Conservation (phyloP, 2,329 filamentous ascomycete species). For the Neonectria ditissima region DNA sequence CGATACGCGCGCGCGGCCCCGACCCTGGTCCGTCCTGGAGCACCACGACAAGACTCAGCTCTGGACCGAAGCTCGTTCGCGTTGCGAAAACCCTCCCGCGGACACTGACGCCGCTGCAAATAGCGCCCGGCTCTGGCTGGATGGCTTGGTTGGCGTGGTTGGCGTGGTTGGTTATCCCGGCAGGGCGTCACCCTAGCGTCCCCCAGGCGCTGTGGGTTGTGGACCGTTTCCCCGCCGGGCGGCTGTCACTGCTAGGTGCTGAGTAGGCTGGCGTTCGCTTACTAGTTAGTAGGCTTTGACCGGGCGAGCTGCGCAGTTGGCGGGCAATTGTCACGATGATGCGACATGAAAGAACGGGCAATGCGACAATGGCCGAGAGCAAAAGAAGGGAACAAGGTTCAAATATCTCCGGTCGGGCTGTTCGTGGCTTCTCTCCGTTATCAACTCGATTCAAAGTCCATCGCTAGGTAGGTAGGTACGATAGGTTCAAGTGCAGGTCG, state of each 20-base stretch:
- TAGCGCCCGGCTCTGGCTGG: constrained; percentile 28
- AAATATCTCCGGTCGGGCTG: constrained; percentile 4
- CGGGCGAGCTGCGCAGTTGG: constrained; percentile 22
- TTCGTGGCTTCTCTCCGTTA: constrained; percentile 1
- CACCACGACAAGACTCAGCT: constrained; percentile 2
- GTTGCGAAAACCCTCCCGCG: constrained; percentile 18
- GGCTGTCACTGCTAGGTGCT: constrained; percentile 41
- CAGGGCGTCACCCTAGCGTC: constrained; percentile 25
- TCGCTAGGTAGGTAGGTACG: neutral
- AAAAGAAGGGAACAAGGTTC: neutral
- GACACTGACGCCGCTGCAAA: constrained; percentile 15
- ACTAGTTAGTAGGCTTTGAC: constrained; percentile 26
- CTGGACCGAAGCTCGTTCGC: constrained; percentile 14
- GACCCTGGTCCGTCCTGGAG: constrained; percentile 8
- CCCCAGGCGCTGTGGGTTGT: constrained; percentile 23
- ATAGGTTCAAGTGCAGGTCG: neutral
- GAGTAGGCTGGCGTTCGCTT: constrained; percentile 39
- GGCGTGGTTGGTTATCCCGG: constrained; percentile 21
- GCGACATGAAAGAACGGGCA: constrained; percentile 24
- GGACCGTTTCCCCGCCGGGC: constrained; percentile 38
- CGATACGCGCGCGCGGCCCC: constrained; percentile 14
- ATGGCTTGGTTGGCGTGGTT: constrained; percentile 1
- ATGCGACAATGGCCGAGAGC: constrained; percentile 17
- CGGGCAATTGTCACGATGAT: constrained; percentile 28
- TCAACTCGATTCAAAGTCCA: neutral